Base-by-base conservation (phyloP, 1,284 basidiomycete species). In the Vanrija humicola region DNA sequence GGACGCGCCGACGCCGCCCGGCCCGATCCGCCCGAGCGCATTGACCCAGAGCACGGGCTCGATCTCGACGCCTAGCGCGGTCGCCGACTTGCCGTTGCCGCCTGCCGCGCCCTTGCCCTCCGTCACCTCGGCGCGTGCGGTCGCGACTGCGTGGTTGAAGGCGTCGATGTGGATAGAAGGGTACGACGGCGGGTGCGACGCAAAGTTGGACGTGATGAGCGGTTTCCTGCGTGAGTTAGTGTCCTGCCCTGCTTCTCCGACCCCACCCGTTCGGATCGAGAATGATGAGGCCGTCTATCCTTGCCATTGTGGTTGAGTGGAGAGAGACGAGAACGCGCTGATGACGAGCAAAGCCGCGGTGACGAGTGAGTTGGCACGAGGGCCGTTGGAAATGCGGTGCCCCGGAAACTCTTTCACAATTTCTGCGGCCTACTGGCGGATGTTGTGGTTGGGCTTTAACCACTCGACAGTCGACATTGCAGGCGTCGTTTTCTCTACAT, bases 131-230 rank as follows among this genome's bases (percentile, higher is more conserved):
- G 61, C 25, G 44, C 63, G 64, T 38, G 82, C 78, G 59, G 84
- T 84, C 38, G 82, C 76, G 18, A 87, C 76, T 0, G 88, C 87
- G 56, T 82, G 84, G 70, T 88, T 91, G 66, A 90, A 82, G 7
- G 90, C 85, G 72, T 94, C 90, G 62, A 92, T 86, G 73, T 94
- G 90, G 7, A 94, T 78, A 10, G 91, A 80, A 1, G 91, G 87
- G 72, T 92, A 93, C 1, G 87, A 84, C 0, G 88, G 77, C 10
- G 87, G 82, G 48, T 84, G 84, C 19, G 86, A 84, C 55, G 88
- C 86, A 77, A 96, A 97, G 50, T 89, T 89, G 38, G 91, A 92
- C 72, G 93, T 89, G 60, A 95, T 89, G 61, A 97, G 87, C 38
- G 92, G 87, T 52, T 85, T 87, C 48, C 90, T 92, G 56, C 18